These are phyloP conservation scores for Trichoderma pleuroti DNA, from an alignment of 2,329 filamentous ascomycete species.

Conservation along the genomic window DNA sequence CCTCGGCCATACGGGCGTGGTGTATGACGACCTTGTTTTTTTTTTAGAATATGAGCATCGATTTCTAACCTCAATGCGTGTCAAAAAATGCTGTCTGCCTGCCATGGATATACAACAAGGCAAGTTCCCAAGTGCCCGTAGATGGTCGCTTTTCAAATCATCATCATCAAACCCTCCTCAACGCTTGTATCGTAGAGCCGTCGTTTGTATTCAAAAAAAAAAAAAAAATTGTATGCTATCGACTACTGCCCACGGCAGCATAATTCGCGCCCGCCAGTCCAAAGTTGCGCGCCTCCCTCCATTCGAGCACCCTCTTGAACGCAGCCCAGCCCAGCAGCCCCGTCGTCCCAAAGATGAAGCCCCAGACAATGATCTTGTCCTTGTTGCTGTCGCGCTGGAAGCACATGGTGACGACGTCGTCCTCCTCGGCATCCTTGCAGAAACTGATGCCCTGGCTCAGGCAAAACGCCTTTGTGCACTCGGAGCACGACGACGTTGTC, in stretches of 20 bases:
- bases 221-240: conserved; percentile 6
- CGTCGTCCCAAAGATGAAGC: conserved; percentile 56
- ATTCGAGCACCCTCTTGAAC: conserved; percentile 47
- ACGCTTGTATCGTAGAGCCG: background rate
- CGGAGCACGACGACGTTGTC: conserved; percentile 50
- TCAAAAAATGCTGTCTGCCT: background rate
- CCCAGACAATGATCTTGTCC: conserved; percentile 64
- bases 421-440: conserved; percentile 59
- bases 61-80: background rate
- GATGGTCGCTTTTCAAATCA: background rate
- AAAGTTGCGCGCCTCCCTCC: conserved; percentile 33
- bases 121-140: background rate
- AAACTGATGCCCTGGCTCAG: conserved; percentile 58
- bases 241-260: conserved; percentile 26
- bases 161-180: background rate
- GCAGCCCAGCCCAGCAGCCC: conserved; percentile 60
- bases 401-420: conserved; percentile 59
- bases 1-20: background rate
- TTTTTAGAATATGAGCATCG: background rate
- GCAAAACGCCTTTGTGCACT: conserved; percentile 64
- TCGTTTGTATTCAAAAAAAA: background rate
- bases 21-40: background rate
- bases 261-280: conserved; percentile 31
- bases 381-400: conserved; percentile 66
- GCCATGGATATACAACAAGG: background rate